phyloP scores from a whole-genome alignment of 2,329 filamentous ascomycete species.

The Ciborinia camelliae region DNA sequence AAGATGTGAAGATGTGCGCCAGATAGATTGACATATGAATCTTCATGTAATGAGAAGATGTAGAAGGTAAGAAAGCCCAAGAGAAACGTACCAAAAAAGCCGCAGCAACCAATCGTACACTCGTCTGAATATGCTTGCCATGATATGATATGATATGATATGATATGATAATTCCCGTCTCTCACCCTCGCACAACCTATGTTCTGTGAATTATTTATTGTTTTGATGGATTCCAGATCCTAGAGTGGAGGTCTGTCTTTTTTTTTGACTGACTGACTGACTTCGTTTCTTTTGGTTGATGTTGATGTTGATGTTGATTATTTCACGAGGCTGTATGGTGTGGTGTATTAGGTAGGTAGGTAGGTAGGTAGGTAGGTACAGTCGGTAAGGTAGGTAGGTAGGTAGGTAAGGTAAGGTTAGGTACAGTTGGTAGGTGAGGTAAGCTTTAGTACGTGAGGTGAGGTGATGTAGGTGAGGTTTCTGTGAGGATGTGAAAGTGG shows the following conservation, averaged over 20 bases:
- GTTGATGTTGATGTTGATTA: not conserved
- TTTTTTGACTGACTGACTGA: no score
- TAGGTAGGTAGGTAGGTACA: no score
- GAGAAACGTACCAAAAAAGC: constrained; percentile 94
- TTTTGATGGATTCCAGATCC: not conserved
- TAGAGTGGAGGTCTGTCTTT: no score
- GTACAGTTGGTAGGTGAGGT: no score
- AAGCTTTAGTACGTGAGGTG: not conserved
- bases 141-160: no score
- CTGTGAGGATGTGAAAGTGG: no score
- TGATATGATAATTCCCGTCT: no score
- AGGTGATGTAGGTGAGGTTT: not conserved
- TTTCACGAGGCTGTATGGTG: constrained; percentile 1
- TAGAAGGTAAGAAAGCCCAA: not conserved
- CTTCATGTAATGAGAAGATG: not conserved
- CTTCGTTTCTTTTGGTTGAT: not conserved
- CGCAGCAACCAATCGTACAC: constrained; percentile 98
- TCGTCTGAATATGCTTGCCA: constrained; percentile 88
- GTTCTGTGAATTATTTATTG: not conserved
- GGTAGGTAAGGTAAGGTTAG: not conserved
- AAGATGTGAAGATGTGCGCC: not conserved
- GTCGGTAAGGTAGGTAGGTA: no score
- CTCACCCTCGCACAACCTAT: constrained; percentile 20
- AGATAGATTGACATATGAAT: not conserved
- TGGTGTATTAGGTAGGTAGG: not conserved